Percentiles rank a stretch among this genome's conserved stretches.
Conservation (phyloP, 192 early-diverging fungal genomes). For the Gaertneriomyces sp. region DNA sequence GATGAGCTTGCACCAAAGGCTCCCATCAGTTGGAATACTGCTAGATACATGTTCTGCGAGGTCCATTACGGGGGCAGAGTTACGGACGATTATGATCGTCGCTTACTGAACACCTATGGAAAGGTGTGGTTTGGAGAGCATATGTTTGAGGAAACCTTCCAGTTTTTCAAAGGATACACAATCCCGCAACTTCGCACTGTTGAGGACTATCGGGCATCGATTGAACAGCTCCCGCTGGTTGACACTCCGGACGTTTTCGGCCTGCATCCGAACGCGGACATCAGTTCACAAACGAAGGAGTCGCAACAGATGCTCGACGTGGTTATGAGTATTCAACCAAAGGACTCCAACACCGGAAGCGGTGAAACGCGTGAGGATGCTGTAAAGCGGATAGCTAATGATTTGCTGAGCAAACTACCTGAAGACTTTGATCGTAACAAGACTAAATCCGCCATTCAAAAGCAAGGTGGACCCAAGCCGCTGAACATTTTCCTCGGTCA, state of each 20-base stretch:
- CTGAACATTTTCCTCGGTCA: conserved; percentile 64
- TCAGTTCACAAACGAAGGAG: conserved; percentile 58
- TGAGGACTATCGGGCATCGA: conserved; percentile 58
- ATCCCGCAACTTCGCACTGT: conserved; percentile 63
- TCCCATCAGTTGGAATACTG: conserved; percentile 57
- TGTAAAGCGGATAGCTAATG: conserved; percentile 59
- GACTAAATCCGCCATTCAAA: conserved; percentile 45
- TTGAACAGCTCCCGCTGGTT: conserved; percentile 54
- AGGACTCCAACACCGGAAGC: conserved; percentile 52
- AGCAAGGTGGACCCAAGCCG: conserved; percentile 56
- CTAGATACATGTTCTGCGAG: conserved; percentile 67
- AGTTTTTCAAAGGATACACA: conserved; percentile 61
- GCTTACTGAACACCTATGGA: conserved; percentile 55
- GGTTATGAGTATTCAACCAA: conserved; percentile 66
- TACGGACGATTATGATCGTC: conserved; percentile 64
- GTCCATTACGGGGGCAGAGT: conserved; percentile 65
- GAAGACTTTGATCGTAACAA: conserved; percentile 61
- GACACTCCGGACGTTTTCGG: conserved; percentile 68
- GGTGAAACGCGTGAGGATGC: conserved; percentile 65
- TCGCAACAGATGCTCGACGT: conserved; percentile 62
- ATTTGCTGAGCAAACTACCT: conserved; percentile 55
- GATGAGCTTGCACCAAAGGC: conserved; percentile 65
- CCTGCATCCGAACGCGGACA: conserved; percentile 65
- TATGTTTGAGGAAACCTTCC: conserved; percentile 63
- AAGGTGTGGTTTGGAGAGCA: conserved; percentile 70